Base-by-base conservation (phyloP, 768 basidiomycete species). In the Suillus cothurnatus region DNA sequence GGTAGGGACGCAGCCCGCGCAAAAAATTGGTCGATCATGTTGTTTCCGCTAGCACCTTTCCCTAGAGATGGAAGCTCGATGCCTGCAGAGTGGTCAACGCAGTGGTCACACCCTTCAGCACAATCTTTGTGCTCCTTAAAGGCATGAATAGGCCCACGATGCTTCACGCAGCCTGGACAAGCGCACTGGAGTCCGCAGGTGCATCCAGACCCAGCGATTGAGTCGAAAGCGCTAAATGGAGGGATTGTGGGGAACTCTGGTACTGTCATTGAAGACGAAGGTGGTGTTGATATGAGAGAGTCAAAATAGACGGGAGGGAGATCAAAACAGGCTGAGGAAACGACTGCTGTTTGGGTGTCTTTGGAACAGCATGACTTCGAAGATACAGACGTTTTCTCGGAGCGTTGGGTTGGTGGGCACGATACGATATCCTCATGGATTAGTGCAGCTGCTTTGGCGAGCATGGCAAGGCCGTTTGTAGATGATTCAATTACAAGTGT, bases 81-180 rank as follows among this genome's bases (percentile, higher is more conserved):
- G 9, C 81, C 84, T 34, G 75, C 68, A 31, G 70, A 73, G 65
- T 81, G 77, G 73, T 92, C 91, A 34, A 92, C 76, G 69, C 91
- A 93, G 28, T 84, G 82, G 6, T 81, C 79, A 71, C 91, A 92
- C 61, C 83, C 84, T 55, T 85, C 81, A 21, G 79, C 70, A 53
- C 82, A 83, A 69, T 80, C 79, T 41, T 69, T 31, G 52, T 53
- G 28, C 52, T 53, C 52, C 52, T 53, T 72, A 52, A 80, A 80
- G 23, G 78, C 82, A 65, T 86, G 73, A 21, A 81, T 80, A 21
- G 75, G 64, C 1, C 86, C 85, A n/a, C 89, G 87, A 71, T 93
- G 91, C 69, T 89, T 82, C 12, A 84, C 73, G 71, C 91, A 93
- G 39, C 90, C 90, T 0, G 90, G 90, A 74, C 91, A 93, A 17